Conservation (phyloP, 305 asterid genomes). For the Fraxinus xanthoxyloides region DNA sequence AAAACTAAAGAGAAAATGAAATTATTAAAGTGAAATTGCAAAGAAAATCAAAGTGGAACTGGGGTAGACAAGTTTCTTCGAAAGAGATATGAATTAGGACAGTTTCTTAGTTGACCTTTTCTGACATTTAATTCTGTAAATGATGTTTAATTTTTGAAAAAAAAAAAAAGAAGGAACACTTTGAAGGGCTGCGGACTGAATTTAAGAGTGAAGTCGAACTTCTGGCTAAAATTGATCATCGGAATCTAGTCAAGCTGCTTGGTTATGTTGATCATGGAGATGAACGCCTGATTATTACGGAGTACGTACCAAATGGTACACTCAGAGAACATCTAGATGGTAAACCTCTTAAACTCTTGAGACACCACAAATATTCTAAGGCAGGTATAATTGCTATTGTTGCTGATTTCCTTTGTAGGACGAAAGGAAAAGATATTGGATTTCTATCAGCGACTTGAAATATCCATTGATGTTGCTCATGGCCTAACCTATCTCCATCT, state of each 20-base stretch:
- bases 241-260: slow-evolving; percentile 88
- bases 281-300: slow-evolving; percentile 85
- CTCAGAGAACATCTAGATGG: slow-evolving; percentile 97
- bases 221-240: slow-evolving; percentile 92
- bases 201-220: slow-evolving; percentile 93
- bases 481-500: slow-evolving; percentile 91
- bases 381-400: slow-evolving; percentile 4
- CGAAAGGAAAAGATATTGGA: slow-evolving; percentile 65
- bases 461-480: slow-evolving; percentile 86
- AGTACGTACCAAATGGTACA: slow-evolving; percentile 89
- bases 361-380: slow-evolving; percentile 5
- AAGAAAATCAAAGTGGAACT: background rate
- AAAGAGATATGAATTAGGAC: background rate
- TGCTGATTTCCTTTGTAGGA: slow-evolving; percentile 48
- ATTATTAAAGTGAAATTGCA: background rate
- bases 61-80: background rate
- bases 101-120: background rate
- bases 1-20: background rate
- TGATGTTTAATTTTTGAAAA: background rate
- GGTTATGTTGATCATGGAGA: slow-evolving; percentile 85
- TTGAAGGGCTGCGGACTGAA: slow-evolving; percentile 60
- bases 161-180: slow-evolving; percentile 49
- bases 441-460: slow-evolving; percentile 87
- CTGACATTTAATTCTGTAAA: background rate
- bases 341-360: slow-evolving; percentile 34